Percentiles rank a stretch among this genome's conserved stretches.
Evolutionary conservation across 768 basidiomycete genomes (phyloP).

Genomic region (Xerocomellus amylosporus): DNA sequence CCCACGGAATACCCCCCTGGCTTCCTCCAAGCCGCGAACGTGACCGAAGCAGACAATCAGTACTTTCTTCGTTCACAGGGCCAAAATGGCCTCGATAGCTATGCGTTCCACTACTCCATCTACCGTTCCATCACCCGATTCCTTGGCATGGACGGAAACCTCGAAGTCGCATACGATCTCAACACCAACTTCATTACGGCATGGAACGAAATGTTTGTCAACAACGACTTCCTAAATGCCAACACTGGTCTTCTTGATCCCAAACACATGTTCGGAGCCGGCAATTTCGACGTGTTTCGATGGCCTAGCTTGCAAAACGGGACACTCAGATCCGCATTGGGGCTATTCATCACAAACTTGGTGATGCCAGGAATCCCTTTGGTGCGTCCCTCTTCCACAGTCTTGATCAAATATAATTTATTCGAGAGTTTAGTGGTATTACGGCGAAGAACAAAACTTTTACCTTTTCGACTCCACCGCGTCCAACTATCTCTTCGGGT

Average conservation of each 20-base stretch:
- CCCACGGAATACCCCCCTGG: constrained; percentile 64
- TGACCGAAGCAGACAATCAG: constrained; percentile 57
- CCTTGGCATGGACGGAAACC: constrained; percentile 94
- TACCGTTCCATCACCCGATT: constrained; percentile 85
- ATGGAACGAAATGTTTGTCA: constrained; percentile 90
- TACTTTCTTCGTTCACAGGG: constrained; percentile 76
- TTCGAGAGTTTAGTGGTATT: constrained; percentile 54
- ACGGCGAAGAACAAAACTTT: constrained; percentile 91
- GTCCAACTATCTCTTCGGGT: constrained; percentile 89
- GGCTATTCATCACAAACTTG: constrained; percentile 72
- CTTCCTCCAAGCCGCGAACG: constrained; percentile 65
- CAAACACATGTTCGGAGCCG: constrained; percentile 86
- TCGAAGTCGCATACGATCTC: constrained; percentile 86
- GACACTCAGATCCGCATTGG: constrained; percentile 70
- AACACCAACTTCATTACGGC: constrained; percentile 80
- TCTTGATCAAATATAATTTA: background rate
- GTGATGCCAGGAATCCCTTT: constrained; percentile 87
- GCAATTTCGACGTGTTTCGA: constrained; percentile 92
- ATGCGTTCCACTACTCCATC: constrained; percentile 92
- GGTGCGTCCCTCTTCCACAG: constrained; percentile 37
- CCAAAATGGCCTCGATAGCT: constrained; percentile 64
- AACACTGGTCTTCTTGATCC: constrained; percentile 68
- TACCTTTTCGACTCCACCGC: constrained; percentile 88
- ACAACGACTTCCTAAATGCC: constrained; percentile 83
- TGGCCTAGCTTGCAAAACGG: constrained; percentile 91